These are phyloP conservation scores for Schizothecium vesticola DNA, from an alignment of 495 filamentous ascomycete species.

Conservation along the genomic window DNA sequence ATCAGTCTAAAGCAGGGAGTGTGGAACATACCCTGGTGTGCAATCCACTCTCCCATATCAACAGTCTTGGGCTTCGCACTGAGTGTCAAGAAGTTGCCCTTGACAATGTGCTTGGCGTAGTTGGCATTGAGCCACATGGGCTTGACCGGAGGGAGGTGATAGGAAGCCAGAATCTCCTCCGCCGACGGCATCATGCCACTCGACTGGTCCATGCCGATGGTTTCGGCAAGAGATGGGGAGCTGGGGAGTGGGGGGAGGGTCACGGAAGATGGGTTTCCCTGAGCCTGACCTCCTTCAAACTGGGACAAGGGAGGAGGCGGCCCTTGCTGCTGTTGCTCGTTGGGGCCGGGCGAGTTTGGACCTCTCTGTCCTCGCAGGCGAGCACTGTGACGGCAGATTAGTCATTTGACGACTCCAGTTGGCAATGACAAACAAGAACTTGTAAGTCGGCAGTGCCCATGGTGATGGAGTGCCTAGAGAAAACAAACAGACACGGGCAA, in stretches of 20 bases:
- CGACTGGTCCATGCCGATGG: slow-evolving; percentile 33
- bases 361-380: slow-evolving; percentile 31
- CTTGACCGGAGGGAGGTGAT: slow-evolving; percentile 45
- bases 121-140: slow-evolving; percentile 53
- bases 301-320: background rate
- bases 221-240: slow-evolving; percentile 31
- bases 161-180: slow-evolving; percentile 48
- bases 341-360: slow-evolving; percentile 25
- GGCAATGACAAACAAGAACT: background rate
- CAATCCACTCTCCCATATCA: slow-evolving; percentile 88
- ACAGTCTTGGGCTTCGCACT: slow-evolving; percentile 89
- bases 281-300: slow-evolving; percentile 17
- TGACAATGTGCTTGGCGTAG: slow-evolving; percentile 82
- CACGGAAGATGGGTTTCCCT: slow-evolving; percentile 12
- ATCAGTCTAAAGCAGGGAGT: background rate
- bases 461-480: background rate
- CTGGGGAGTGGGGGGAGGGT: slow-evolving; percentile 29
- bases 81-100: slow-evolving; percentile 91
- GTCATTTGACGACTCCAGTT: background rate
- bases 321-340: slow-evolving; percentile 13
- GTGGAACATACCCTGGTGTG: slow-evolving; percentile 72
- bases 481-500: background rate
- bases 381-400: slow-evolving; percentile 18
- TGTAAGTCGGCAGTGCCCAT: background rate
- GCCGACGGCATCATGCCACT: slow-evolving; percentile 25